Evolutionary conservation across 2,329 filamentous ascomycete species (phyloP), one percentile per base, ranked within the genome.

Genomic region (Mariannaea sp.): DNA sequence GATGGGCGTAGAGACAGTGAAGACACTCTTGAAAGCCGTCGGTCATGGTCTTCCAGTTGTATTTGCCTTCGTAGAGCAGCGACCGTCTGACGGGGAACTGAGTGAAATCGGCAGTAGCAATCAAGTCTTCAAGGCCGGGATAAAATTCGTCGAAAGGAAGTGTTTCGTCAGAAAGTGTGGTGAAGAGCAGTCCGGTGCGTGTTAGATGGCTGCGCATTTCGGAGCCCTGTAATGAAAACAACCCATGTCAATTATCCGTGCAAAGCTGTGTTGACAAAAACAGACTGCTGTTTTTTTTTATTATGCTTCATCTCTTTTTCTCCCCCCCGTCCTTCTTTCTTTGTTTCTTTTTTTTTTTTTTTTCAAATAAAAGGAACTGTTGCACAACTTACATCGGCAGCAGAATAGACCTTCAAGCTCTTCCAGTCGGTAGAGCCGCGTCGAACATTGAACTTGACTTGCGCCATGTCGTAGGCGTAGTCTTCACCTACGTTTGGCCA

Each of bases 1-100:
- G 80, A 55, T 84, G 81, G 0, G 81, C 82, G 65, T 83, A 83
- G 61, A 80, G 77, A 68, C 80, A 83, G 64, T 83, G 80, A 16
- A 83, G 73, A 56, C 81, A 84, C 66, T 83, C 81, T 65, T 60
- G 57, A 22, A 50, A 60, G 12, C 55, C 57, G 16, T 60, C 57
- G n/a, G 58, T 50, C 44, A 58, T 53, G 4, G 57, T 47, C 36
- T 60, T 60, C 58, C 58, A 60, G 48, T 84, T 84, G 70, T 83
- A 83, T 0, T 73, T 72, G 3, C 81, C 80, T 44, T 78, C 73
- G 49, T 83, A 84, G n/a, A 73, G 75, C 57, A 83, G 79, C 36
- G 77, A 79, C 17, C 75, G 73, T 3, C 79, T 73, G 57, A 81
- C 72, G 0, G 79, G 79, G 2, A 81, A 70, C 49, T 76, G 73